A percentile compares a stretch with the other conserved stretches of the same genome.
phyloP scores from a whole-genome alignment of 2,329 filamentous ascomycete genomes.

The Blastomyces parvus region DNA sequence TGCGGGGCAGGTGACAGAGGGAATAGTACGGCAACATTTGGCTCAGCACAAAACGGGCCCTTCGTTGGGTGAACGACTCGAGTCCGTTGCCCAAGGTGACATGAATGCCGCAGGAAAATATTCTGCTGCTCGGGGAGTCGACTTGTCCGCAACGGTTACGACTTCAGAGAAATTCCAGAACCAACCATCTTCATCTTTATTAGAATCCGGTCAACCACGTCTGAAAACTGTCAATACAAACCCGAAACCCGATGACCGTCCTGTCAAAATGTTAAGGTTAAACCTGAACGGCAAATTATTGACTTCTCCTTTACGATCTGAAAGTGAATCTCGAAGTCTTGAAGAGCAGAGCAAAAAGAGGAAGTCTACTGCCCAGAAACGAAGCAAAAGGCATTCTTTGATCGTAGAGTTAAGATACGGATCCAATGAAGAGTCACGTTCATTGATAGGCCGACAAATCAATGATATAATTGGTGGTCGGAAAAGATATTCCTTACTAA shows the following conservation, averaged over 20 bases:
- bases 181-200: not conserved
- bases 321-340: conserved; percentile 15
- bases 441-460: conserved; percentile 51
- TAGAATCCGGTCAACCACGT: not conserved
- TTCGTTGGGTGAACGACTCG: not conserved
- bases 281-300: conserved; percentile 37
- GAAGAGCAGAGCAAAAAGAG: conserved; percentile 12
- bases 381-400: conserved; percentile 26
- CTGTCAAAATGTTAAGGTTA: conserved; percentile 37
- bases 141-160: not conserved
- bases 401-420: conserved; percentile 55
- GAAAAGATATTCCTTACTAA: conserved; percentile 20
- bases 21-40: conserved; percentile 11
- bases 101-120: not conserved
- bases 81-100: not conserved
- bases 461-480: conserved; percentile 48
- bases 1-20: conserved; percentile 15
- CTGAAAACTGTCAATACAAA: not conserved
- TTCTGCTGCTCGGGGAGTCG: not conserved
- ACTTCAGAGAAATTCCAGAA: not conserved
- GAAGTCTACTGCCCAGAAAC: conserved; percentile 11
- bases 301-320: conserved; percentile 26
- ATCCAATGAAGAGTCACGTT: conserved; percentile 36
- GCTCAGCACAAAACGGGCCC: not conserved
- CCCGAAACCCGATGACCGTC: not conserved